A percentile compares a stretch with the other conserved stretches of the same genome.
These are phyloP conservation scores for Penicillium paneum DNA, from an alignment of 2,329 filamentous ascomycete species.

Conservation along the genomic window DNA sequence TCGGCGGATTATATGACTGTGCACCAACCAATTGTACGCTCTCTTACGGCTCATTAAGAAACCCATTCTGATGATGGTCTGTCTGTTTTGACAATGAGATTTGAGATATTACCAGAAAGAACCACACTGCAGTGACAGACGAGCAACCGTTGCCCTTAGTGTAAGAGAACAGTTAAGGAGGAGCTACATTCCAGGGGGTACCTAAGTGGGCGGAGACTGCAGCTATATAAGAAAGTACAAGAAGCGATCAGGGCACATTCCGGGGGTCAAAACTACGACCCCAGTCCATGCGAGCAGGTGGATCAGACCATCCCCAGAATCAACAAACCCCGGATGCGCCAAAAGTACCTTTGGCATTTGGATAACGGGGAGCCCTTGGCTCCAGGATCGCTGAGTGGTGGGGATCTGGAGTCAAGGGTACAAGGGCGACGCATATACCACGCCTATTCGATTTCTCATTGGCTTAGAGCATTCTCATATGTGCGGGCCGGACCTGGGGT, in stretches of 20 bases:
- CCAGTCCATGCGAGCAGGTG: slow-evolving; percentile 7
- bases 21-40: slow-evolving; percentile 32
- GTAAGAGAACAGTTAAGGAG: background rate
- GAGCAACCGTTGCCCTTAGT: background rate
- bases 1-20: background rate
- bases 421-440: slow-evolving; percentile 3
- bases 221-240: slow-evolving; percentile 1
- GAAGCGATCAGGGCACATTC: slow-evolving; percentile 2
- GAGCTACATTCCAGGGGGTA: background rate
- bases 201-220: background rate
- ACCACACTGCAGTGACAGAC: background rate
- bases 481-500: slow-evolving; percentile 17
- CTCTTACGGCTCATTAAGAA: slow-evolving; percentile 26
- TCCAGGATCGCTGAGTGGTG: slow-evolving; percentile 29
- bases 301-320: slow-evolving; percentile 12
- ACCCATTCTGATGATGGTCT: slow-evolving; percentile 16
- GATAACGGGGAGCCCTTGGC: slow-evolving; percentile 13
- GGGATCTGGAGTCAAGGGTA: slow-evolving; percentile 19
- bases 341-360: slow-evolving; percentile 19
- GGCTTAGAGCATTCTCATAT: slow-evolving; percentile 3
- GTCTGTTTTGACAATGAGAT: background rate
- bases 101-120: background rate
- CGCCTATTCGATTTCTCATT: slow-evolving; percentile 6
- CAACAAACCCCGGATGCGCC: slow-evolving; percentile 15
- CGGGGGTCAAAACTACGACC: background rate